Conservation (phyloP, 805 yeast genomes). For the Yamadazyma insecticola region DNA sequence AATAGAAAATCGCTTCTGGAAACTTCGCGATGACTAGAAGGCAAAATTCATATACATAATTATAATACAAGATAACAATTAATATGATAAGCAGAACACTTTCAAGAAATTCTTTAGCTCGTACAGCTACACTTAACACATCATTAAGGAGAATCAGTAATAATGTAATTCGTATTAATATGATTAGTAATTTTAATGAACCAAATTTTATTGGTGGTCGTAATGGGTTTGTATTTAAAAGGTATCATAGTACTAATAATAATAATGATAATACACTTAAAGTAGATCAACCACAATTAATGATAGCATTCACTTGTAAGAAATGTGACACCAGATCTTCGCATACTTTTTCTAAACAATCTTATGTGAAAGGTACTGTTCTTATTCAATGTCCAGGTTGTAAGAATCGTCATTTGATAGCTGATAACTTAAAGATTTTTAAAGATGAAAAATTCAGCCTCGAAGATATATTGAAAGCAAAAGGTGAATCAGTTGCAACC, state of each 20-base stretch:
- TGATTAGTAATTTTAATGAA: too few species aligned
- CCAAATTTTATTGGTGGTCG: too few species aligned
- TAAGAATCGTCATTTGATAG: conserved; percentile 80
- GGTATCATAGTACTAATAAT: conserved; percentile 1
- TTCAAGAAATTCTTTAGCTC: too few species aligned
- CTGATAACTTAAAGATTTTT: conserved; percentile 69
- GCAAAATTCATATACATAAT: too few species aligned
- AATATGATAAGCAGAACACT: too few species aligned
- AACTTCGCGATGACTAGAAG: too few species aligned
- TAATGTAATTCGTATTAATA: not conserved
- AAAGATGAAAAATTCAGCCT: conserved; percentile 74
- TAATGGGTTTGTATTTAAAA: not conserved
- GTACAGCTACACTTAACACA: too few species aligned
- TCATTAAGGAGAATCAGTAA: not conserved
- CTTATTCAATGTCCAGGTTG: conserved; percentile 91
- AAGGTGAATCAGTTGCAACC: conserved; percentile 71
- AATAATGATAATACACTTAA: conserved; percentile 29
- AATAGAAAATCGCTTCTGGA: too few species aligned
- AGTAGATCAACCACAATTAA: conserved; percentile 70
- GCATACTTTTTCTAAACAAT: conserved; percentile 89
- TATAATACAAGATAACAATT: too few species aligned
- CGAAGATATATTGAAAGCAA: conserved; percentile 68
- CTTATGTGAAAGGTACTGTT: conserved; percentile 83
- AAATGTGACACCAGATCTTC: conserved; percentile 78
- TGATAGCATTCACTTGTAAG: conserved; percentile 92